Evolutionary conservation across 306 rosid genomes (phyloP).

Genomic region (Cicer judaicum): DNA sequence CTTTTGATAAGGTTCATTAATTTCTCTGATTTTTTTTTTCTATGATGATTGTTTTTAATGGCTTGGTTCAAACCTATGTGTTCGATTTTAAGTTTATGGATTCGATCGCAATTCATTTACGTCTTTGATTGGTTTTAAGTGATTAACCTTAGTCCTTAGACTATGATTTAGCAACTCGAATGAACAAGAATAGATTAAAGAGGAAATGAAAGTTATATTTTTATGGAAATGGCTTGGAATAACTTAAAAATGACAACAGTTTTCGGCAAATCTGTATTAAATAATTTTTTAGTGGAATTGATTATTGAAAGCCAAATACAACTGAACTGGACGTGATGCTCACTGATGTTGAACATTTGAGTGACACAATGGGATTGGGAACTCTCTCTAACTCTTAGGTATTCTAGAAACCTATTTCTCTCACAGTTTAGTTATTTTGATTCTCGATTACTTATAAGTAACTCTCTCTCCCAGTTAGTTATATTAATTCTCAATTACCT

Average conservation of each 20-base stretch:
- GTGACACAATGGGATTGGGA: neutral
- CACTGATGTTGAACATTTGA: neutral
- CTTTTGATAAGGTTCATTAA: constrained; percentile 83
- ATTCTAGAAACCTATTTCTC: neutral
- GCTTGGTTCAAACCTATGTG: neutral
- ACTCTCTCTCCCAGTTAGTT: neutral
- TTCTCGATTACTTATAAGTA: neutral
- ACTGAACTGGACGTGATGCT: neutral
- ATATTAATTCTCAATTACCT: neutral
- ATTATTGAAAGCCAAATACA: neutral
- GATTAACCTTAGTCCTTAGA: neutral
- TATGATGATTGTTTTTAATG: too few relatives aligned
- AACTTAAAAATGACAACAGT: neutral
- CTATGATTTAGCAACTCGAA: neutral
- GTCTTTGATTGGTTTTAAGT: neutral
- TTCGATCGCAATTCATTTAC: neutral
- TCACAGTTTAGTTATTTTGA: neutral
- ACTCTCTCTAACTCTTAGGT: neutral
- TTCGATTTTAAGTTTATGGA: neutral
- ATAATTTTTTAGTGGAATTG: neutral
- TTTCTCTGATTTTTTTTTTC: neutral
- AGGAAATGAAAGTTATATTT: neutral
- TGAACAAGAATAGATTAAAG: neutral
- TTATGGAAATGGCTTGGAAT: neutral
- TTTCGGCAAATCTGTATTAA: neutral